Evolutionary conservation across 2,329 filamentous ascomycete species (phyloP), one percentile per base, ranked within the genome.

Genomic region (Aaosphaeria pasadenensis): DNA sequence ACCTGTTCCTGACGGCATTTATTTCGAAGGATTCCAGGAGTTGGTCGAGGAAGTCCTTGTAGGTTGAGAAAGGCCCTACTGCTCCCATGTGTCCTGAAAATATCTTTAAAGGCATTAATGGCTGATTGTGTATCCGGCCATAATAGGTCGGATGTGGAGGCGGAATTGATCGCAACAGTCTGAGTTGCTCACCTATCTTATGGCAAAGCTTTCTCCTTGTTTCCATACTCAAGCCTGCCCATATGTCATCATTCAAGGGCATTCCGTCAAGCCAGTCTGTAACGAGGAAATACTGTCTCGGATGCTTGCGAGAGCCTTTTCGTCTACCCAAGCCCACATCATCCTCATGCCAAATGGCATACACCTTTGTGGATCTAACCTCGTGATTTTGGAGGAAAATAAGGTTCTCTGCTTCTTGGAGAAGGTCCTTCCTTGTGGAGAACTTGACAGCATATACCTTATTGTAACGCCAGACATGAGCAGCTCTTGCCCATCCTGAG

Each of bases 361-460:
- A 44, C 11, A 44, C 30, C 24, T 44, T 44, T 7, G 43, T 30
- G 3, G 32, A 17, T 28, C 32, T 44, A 38, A 44, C 31, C 11
- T 11, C 31, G n/a, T 44, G 43, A 11, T 44, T 31, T 5, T 38
- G 32, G 2, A 44, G 43, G 24, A 44, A 44, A 7, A 35, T 2
- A 2, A 44, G 30, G 28, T 44, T 44, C 32, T 44, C 30, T 17
- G 43, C 43, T 44, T 44, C 39, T 24, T 11, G 39, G 24, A 41
- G 17, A 9, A 41, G 24, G 11, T n/a, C 3, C 4, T 9, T 11
- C 4, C 4, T 36, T 36, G 3, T 2, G 17, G 11, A 11, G 39
- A 41, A 41, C 4, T 41, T 41, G 9, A 41, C 4, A 4, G 39
- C 39, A 17, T 41, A 41, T n/a, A n/a, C 11, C 7, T 11, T 2